phyloP scores from a whole-genome alignment of 2,329 filamentous ascomycete genomes.

The Xylariomycetidae sp. region DNA sequence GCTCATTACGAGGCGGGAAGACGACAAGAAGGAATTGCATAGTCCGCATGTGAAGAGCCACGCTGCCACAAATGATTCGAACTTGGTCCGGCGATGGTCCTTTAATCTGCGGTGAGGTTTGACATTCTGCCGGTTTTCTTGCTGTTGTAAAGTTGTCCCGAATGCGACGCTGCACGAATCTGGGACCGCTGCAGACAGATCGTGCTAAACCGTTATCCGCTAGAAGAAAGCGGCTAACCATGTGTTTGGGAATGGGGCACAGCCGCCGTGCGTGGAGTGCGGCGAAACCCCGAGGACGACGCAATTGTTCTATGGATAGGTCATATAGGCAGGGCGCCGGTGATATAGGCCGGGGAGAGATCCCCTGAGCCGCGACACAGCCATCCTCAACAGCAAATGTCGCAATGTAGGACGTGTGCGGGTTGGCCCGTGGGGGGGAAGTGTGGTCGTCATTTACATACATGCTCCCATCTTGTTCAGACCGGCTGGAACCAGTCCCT shows the following conservation, averaged over 20 bases:
- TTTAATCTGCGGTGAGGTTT: constrained; percentile 23
- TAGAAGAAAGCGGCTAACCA: constrained; percentile 25
- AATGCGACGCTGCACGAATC: constrained; percentile 22
- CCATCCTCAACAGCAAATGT: constrained; percentile 2
- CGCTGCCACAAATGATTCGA: constrained; percentile 5
- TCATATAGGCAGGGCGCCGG: neutral
- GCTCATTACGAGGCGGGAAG: no score
- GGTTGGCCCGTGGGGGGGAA: no score
- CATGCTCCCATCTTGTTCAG: no score
- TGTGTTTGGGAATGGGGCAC: constrained; percentile 21
- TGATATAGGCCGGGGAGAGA: neutral
- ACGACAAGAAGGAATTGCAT: no score
- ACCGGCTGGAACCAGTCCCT: no score
- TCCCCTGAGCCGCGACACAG: constrained; percentile 4
- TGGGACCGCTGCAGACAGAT: constrained; percentile 22
- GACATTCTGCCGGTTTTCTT: no score
- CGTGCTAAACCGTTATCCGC: constrained; percentile 25
- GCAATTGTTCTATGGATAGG: no score
- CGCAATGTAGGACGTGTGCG: constrained; percentile 3
- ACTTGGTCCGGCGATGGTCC: constrained; percentile 14
- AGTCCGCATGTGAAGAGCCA: constrained; percentile 4
- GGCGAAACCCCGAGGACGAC: no score
- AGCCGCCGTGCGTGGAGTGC: constrained; percentile 16
- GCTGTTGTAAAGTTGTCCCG: no score
- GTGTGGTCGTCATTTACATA: no score